These are phyloP conservation scores for Nigrospora osmanthi DNA, from an alignment of 2,329 filamentous ascomycete species.

Conservation along the genomic window DNA sequence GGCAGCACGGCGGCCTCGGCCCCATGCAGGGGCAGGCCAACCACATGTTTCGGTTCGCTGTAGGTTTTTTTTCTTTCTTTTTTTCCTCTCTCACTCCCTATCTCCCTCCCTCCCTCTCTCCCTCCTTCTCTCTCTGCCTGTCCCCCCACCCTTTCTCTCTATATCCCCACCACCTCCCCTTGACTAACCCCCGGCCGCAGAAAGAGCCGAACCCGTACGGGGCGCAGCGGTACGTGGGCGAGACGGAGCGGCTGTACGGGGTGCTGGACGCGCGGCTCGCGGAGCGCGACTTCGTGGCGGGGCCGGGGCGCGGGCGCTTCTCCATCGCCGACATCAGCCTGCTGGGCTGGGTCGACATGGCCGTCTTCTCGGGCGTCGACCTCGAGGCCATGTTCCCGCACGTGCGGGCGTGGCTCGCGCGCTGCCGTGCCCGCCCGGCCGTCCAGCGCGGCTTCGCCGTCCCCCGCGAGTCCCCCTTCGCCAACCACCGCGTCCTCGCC, in stretches of 20 bases:
- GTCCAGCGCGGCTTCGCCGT: slow-evolving; percentile 58
- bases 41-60: slow-evolving; percentile 60
- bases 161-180: too few species aligned
- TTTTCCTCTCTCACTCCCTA: too few species aligned
- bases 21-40: slow-evolving; percentile 69
- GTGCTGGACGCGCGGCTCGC: slow-evolving; percentile 60
- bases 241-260: slow-evolving; percentile 66
- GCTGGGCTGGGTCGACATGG: slow-evolving; percentile 59
- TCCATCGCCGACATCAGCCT: slow-evolving; percentile 66
- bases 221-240: slow-evolving; percentile 67
- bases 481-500: slow-evolving; percentile 31
- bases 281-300: slow-evolving; percentile 43
- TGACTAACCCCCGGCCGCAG: too few species aligned
- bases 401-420: slow-evolving; percentile 59
- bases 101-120: too few species aligned
- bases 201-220: slow-evolving; percentile 64
- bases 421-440: slow-evolving; percentile 48
- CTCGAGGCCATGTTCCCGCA: slow-evolving; percentile 54
- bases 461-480: slow-evolving; percentile 34
- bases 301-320: slow-evolving; percentile 45
- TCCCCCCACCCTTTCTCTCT: too few species aligned
- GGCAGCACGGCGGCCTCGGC: slow-evolving; percentile 68
- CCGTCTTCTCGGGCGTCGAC: slow-evolving; percentile 54
- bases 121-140: too few species aligned
- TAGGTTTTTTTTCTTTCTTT: too few species aligned